Evolutionary conservation across 768 basidiomycete genomes (phyloP).

Genomic region (Russula abietina): DNA sequence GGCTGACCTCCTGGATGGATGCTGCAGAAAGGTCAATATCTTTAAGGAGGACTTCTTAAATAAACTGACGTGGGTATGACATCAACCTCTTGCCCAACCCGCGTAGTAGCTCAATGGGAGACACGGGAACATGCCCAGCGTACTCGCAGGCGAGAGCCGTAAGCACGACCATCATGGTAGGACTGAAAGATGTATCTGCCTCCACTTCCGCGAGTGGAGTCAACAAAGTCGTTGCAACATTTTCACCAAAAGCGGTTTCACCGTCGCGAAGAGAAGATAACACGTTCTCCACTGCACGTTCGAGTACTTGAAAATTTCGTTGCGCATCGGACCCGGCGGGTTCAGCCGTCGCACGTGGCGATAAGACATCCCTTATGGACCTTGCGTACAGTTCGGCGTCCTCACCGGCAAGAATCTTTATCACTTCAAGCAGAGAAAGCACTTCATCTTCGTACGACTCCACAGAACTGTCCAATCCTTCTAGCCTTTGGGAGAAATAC

Average conservation of each 20-base stretch:
- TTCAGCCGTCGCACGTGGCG: conserved; percentile 32
- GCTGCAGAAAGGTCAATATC: conserved; percentile 36
- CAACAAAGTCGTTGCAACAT: conserved; percentile 27
- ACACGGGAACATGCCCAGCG: conserved; percentile 43
- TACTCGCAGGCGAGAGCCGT: conserved; percentile 64
- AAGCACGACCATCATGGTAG: conserved; percentile 62
- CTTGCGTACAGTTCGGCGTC: conserved; percentile 58
- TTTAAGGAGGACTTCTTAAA: conserved; percentile 1
- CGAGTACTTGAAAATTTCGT: conserved; percentile 41
- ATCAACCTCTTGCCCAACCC: conserved; percentile 40
- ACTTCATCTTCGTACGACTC: conserved; percentile 39
- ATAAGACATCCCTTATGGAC: conserved; percentile 40
- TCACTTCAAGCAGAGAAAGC: conserved; percentile 48
- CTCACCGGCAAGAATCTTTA: conserved; percentile 40
- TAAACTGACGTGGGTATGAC: conserved; percentile 40
- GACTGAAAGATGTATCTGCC: conserved; percentile 33
- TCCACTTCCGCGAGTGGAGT: conserved; percentile 21
- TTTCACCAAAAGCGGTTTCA: conserved; percentile 32
- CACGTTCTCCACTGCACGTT: conserved; percentile 51
- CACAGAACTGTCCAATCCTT: conserved; percentile 34
- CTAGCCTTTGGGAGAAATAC: conserved; percentile 44
- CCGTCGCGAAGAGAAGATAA: conserved; percentile 47
- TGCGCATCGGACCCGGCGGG: conserved; percentile 26
- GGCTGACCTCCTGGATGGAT: conserved; percentile 64
- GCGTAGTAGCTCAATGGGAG: conserved; percentile 44